phyloP scores from a whole-genome alignment of 495 filamentous ascomycete species.

The Xylaria sp. region DNA sequence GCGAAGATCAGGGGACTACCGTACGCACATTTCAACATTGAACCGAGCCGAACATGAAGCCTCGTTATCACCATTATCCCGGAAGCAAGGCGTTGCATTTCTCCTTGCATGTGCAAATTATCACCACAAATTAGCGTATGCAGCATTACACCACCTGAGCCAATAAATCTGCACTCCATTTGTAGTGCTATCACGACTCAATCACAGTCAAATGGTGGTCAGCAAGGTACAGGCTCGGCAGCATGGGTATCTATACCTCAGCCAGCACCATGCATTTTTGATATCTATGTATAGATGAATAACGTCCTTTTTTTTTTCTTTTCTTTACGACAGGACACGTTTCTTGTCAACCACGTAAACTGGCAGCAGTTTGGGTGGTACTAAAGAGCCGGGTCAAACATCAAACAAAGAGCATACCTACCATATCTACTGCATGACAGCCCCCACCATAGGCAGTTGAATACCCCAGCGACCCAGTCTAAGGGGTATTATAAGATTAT shows the following conservation, averaged over 20 bases:
- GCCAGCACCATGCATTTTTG: no score
- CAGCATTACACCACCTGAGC: not conserved
- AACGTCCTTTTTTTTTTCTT: not conserved
- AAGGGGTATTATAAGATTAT: no score
- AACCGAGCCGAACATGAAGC: conserved; percentile 2
- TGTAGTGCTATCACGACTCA: conserved; percentile 10
- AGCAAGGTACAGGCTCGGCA: not conserved
- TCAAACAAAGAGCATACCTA: not conserved
- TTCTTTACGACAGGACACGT: not conserved
- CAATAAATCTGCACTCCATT: conserved; percentile 1
- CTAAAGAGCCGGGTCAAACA: not conserved
- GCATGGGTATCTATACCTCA: not conserved
- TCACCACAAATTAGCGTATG: conserved; percentile 11
- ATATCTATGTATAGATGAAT: not conserved
- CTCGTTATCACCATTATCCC: not conserved
- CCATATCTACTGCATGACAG: not conserved
- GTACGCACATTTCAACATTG: not conserved
- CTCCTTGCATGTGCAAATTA: conserved; percentile 15
- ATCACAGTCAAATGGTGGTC: conserved; percentile 5
- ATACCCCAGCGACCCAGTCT: not conserved
- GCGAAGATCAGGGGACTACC: conserved; percentile 4
- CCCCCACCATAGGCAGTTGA: not conserved
- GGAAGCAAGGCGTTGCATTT: not conserved
- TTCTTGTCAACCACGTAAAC: not conserved
- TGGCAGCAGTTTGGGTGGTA: not conserved